Percentiles rank a stretch among this genome's conserved stretches.
Conservation (phyloP, 176 grass and related monocot species). For the Musa beccarii region DNA sequence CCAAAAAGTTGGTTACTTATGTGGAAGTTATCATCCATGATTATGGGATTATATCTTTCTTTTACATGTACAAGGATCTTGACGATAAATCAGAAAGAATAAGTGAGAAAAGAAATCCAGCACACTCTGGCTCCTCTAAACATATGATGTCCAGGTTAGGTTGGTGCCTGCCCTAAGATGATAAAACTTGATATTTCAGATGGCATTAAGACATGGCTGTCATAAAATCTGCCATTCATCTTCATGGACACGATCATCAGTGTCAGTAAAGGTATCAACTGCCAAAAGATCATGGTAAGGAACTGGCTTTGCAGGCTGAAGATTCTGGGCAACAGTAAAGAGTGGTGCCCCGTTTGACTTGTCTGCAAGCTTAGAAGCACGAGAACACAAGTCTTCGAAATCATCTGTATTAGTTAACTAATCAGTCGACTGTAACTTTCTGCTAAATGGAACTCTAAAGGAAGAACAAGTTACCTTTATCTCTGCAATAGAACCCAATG, state of each 20-base stretch:
- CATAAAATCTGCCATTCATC: slow-evolving; percentile 92
- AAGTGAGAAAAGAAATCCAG: too few relatives aligned
- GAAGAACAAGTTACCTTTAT: slow-evolving; percentile 44
- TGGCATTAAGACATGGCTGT: neutral
- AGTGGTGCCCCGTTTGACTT: slow-evolving; percentile 73
- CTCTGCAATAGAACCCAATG: slow-evolving; percentile 84
- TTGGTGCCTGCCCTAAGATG: too few relatives aligned
- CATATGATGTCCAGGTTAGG: too few relatives aligned
- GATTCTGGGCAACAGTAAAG: slow-evolving; percentile 69
- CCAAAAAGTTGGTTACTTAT: too few relatives aligned
- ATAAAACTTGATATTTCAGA: too few relatives aligned
- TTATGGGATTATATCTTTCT: too few relatives aligned
- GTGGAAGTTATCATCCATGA: too few relatives aligned
- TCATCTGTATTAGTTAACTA: slow-evolving; percentile 37
- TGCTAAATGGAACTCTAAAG: neutral
- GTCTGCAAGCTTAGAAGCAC: slow-evolving; percentile 49
- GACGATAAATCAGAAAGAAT: too few relatives aligned
- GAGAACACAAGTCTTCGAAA: slow-evolving; percentile 80
- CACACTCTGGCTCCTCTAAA: too few relatives aligned
- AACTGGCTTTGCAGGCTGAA: slow-evolving; percentile 29
- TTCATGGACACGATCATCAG: slow-evolving; percentile 36
- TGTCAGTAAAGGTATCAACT: slow-evolving; percentile 22
- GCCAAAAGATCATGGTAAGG: slow-evolving; percentile 18
- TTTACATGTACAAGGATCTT: too few relatives aligned
- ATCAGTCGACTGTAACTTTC: neutral